These are phyloP conservation scores for Magnusiomyces suaveolens DNA, from an alignment of 1,139 yeast genomes.

Conservation along the genomic window DNA sequence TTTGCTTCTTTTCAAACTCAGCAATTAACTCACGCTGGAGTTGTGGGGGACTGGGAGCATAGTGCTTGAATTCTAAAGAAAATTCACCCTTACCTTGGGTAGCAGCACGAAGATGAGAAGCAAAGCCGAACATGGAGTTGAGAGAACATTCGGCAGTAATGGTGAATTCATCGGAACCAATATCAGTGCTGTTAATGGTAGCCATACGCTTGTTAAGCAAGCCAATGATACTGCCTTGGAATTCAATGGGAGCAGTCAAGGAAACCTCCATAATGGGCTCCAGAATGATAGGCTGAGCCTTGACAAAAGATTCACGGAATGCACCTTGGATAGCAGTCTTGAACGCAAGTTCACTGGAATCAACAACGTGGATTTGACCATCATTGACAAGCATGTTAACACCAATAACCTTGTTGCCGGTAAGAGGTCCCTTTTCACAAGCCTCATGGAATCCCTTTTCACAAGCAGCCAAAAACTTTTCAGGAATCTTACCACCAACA, in stretches of 20 bases:
- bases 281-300: slow-evolving; percentile 75
- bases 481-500: slow-evolving; percentile 96
- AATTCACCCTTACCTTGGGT: slow-evolving; percentile 99
- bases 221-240: slow-evolving; percentile 90
- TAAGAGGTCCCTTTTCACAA: slow-evolving; percentile 90
- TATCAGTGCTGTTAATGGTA: slow-evolving; percentile 85
- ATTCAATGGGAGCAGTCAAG: slow-evolving; percentile 90
- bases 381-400: slow-evolving; percentile 89
- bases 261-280: slow-evolving; percentile 96
- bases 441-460: slow-evolving; percentile 93
- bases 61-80: slow-evolving; percentile 85
- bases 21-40: slow-evolving; percentile 84
- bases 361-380: slow-evolving; percentile 97
- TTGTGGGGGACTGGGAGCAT: slow-evolving; percentile 84
- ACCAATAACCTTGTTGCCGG: slow-evolving; percentile 90
- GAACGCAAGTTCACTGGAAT: slow-evolving; percentile 91
- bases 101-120: slow-evolving; percentile 87
- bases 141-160: slow-evolving; percentile 90
- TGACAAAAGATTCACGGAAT: slow-evolving; percentile 79
- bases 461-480: slow-evolving; percentile 89
- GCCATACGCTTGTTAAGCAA: slow-evolving; percentile 88
- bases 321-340: slow-evolving; percentile 89
- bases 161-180: slow-evolving; percentile 90
- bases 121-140: slow-evolving; percentile 92
- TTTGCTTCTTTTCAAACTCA: slow-evolving; percentile 57